Conservation (phyloP, 768 basidiomycete genomes). For the Thelephora ganbajun region DNA sequence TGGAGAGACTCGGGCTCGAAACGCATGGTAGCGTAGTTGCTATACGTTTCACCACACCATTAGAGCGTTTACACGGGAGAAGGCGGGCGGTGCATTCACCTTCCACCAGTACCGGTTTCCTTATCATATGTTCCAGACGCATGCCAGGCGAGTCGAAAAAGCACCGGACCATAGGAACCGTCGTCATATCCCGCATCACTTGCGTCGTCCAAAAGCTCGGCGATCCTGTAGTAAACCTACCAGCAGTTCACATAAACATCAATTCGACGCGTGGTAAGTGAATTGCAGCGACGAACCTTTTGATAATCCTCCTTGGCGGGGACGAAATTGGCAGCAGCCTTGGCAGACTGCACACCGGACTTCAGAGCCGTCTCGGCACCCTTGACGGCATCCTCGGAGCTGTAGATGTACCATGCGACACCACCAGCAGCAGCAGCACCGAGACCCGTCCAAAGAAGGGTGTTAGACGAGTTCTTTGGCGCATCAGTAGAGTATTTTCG, state of each 20-base stretch:
- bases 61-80: conserved; percentile 5
- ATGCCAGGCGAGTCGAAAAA: conserved; percentile 91
- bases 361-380: conserved; percentile 42
- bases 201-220: conserved; percentile 60
- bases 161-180: conserved; percentile 77
- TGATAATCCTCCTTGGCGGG: conserved; percentile 81
- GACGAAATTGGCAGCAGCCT: conserved; percentile 53
- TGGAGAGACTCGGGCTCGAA: conserved; percentile 83
- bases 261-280: neutral
- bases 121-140: conserved; percentile 88
- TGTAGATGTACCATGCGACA: conserved; percentile 48
- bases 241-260: neutral
- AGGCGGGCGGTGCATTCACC: conserved; percentile 25
- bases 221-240: conserved; percentile 85
- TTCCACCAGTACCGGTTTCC: conserved; percentile 62
- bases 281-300: conserved; percentile 35
- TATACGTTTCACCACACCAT: conserved; percentile 15
- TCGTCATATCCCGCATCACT: conserved; percentile 70
- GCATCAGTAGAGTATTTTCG: conserved; percentile 44
- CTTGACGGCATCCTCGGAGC: conserved; percentile 31
- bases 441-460: conserved; percentile 42
- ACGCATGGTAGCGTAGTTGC: conserved; percentile 98
- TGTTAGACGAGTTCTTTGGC: conserved; percentile 37
- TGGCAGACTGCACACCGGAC: conserved; percentile 47
- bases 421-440: conserved; percentile 48